A percentile compares a stretch with the other conserved stretches of the same genome.
These are phyloP conservation scores for Pythium aristosporum DNA, from an alignment of 352 stramenopile species.

Conservation along the genomic window DNA sequence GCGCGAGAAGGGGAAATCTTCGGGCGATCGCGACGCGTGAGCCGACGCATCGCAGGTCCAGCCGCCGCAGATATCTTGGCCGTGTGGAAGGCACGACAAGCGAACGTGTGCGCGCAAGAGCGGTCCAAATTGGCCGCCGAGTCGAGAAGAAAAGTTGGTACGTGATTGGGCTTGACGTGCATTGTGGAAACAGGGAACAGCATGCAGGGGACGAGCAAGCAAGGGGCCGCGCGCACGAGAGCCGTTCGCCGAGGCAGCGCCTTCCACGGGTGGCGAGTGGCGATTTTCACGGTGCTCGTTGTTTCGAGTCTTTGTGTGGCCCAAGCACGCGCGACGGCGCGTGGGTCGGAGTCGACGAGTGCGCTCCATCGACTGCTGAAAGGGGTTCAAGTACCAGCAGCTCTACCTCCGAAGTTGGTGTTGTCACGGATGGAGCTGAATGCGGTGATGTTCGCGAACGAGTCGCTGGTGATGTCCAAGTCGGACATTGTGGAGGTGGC, in stretches of 20 bases:
- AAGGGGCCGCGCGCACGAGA: not conserved
- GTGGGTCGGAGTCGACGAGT: not conserved
- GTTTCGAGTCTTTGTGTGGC: not conserved
- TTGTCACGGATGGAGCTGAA: not conserved
- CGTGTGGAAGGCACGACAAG: not conserved
- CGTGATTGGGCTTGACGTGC: not conserved
- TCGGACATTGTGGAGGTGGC: slow-evolving; percentile 5
- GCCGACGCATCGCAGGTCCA: not conserved
- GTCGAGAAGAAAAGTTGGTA: not conserved
- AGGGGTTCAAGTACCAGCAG: not conserved
- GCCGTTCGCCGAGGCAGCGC: not conserved
- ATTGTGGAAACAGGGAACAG: not conserved
- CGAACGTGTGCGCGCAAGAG: not conserved
- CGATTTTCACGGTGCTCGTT: not conserved
- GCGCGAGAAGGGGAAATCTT: slow-evolving; percentile 1
- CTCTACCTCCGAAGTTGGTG: not conserved
- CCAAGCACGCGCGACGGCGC: not conserved
- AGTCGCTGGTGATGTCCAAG: slow-evolving; percentile 26
- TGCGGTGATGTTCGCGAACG: slow-evolving; percentile 22
- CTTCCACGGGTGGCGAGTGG: not conserved
- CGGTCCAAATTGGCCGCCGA: not conserved
- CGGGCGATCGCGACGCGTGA: slow-evolving; percentile 2
- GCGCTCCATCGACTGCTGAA: not conserved
- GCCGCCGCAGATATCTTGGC: not conserved
- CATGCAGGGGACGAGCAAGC: not conserved